These are phyloP conservation scores for Lentinula lateritia DNA, from an alignment of 768 basidiomycete genomes.

Conservation along the genomic window DNA sequence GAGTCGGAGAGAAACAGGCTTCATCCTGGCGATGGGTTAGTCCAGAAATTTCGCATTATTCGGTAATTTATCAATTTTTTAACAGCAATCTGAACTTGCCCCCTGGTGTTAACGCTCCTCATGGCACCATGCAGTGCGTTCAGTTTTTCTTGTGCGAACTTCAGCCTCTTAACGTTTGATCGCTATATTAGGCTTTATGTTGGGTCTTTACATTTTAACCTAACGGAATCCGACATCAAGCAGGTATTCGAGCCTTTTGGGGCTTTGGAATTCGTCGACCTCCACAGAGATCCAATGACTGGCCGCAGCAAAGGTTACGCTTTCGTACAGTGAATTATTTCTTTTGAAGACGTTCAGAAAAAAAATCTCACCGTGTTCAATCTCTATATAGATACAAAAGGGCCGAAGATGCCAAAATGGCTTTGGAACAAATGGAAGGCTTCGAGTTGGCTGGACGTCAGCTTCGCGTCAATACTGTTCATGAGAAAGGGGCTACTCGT, in stretches of 20 bases:
- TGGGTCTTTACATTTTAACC: constrained; percentile 93
- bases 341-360: background rate
- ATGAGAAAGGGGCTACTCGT: constrained; percentile 78
- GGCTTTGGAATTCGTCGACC: constrained; percentile 96
- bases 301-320: constrained; percentile 97
- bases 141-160: constrained; percentile 2
- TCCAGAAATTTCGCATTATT: constrained; percentile 6
- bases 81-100: constrained; percentile 73
- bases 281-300: constrained; percentile 92
- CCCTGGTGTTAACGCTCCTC: constrained; percentile 77
- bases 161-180: background rate
- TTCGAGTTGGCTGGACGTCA: constrained; percentile 94
- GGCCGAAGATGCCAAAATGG: constrained; percentile 93
- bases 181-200: constrained; percentile 73
- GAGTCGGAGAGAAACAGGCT: constrained; percentile 92
- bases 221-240: constrained; percentile 94
- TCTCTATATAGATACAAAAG: constrained; percentile 65
- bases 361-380: background rate
- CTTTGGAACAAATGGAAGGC: constrained; percentile 97
- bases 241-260: constrained; percentile 99
- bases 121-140: constrained; percentile 80
- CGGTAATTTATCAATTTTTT: constrained; percentile 10
- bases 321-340: constrained; percentile 79
- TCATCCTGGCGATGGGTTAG: constrained; percentile 85
- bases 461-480: constrained; percentile 89